Percentiles rank a stretch among this genome's conserved stretches.
phyloP scores from a whole-genome alignment of 176 grass and related monocot genomes.

The Oryza australiensis region DNA sequence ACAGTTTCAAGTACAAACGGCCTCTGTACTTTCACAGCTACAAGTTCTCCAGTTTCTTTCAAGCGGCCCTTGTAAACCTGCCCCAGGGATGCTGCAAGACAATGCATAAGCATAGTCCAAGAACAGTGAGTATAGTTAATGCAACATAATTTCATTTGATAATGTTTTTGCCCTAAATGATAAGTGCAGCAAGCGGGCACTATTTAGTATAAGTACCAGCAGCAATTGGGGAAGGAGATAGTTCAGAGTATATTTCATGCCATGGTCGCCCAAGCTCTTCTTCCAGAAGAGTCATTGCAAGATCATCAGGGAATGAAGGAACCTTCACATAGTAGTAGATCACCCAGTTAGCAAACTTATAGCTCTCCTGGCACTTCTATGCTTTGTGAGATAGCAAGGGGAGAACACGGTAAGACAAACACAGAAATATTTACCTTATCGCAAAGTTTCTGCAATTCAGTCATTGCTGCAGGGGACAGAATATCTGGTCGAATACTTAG shows the following conservation, averaged over 20 bases:
- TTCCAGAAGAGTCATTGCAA: conserved; percentile 91
- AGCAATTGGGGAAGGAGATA: conserved; percentile 90
- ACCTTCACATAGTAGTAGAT: conserved; percentile 44
- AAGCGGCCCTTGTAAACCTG: conserved; percentile 96
- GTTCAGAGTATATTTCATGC: conserved; percentile 83
- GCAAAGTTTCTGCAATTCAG: conserved; percentile 87
- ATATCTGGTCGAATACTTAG: conserved; percentile 93
- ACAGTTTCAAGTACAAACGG: conserved; percentile 96
- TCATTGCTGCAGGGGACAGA: conserved; percentile 93
- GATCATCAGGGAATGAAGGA: conserved; percentile 90
- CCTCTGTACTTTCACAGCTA: conserved; percentile 94
- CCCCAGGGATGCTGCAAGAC: conserved; percentile 79
- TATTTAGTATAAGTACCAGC: conserved; percentile 59
- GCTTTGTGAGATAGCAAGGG: neutral
- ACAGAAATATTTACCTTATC: conserved; percentile 61
- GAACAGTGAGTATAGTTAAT: neutral
- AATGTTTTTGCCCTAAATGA: neutral
- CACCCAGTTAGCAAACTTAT: conserved; percentile 26
- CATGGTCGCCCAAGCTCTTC: conserved; percentile 92
- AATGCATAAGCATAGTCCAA: conserved; percentile 23
- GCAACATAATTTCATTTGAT: conserved; percentile 1
- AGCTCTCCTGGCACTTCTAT: neutral
- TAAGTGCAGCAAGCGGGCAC: neutral
- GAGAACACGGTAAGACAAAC: neutral
- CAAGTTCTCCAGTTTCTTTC: conserved; percentile 90